Conservation (phyloP, 768 basidiomycete genomes). For the Xerocomellus chrysenteron region DNA sequence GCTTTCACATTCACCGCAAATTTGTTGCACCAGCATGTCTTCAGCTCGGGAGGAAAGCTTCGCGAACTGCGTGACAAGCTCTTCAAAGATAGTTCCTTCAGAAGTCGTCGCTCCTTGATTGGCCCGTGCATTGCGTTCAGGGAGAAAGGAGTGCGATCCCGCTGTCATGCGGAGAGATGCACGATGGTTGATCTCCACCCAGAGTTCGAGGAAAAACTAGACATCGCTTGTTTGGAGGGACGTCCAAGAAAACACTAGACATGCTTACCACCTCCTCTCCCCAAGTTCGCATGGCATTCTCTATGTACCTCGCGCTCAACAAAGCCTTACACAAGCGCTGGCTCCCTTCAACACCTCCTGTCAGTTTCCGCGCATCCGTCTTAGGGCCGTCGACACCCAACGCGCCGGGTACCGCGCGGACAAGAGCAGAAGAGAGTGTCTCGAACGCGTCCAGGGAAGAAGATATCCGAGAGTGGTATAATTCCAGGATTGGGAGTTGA, state of each 20-base stretch:
- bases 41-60: constrained; percentile 69
- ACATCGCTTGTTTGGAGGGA: constrained; percentile 2
- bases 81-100: constrained; percentile 77
- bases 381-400: constrained; percentile 51
- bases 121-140: constrained; percentile 35
- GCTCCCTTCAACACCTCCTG: constrained; percentile 80
- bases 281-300: constrained; percentile 72
- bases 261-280: constrained; percentile 81
- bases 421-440: constrained; percentile 80
- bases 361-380: constrained; percentile 60
- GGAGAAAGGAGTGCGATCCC: constrained; percentile 49
- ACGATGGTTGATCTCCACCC: constrained; percentile 71
- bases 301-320: constrained; percentile 75
- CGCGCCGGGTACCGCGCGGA: constrained; percentile 91
- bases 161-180: constrained; percentile 57
- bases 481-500: constrained; percentile 80
- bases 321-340: constrained; percentile 84
- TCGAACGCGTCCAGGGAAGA: constrained; percentile 94
- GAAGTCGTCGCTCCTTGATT: constrained; percentile 34
- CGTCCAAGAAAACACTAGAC: not conserved
- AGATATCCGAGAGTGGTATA: constrained; percentile 74
- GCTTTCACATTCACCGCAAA: constrained; percentile 78
- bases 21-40: constrained; percentile 82
- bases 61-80: constrained; percentile 63
- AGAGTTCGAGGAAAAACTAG: constrained; percentile 92